Percentiles rank a stretch among this genome's conserved stretches.
Evolutionary conservation across 495 filamentous ascomycete species (phyloP).

Genomic region (Tuber borchii): DNA sequence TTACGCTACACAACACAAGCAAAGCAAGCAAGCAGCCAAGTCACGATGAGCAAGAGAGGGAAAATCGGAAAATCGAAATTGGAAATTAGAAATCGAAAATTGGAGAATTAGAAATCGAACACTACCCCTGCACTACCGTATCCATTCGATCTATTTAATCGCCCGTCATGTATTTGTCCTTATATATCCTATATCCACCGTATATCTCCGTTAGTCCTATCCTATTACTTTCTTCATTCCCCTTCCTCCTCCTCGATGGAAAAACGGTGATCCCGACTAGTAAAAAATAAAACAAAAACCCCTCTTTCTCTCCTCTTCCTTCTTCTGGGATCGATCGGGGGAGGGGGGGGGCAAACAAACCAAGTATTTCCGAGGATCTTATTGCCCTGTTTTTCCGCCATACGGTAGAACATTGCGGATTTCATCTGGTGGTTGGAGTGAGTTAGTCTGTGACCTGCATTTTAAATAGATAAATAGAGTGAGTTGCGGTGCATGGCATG

Average conservation of each 20-base stretch:
- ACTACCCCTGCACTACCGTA: neutral
- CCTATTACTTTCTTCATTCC: neutral
- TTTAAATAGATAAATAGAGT: constrained; percentile 12
- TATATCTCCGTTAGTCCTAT: neutral
- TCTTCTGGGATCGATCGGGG: constrained; percentile 21
- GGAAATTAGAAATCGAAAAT: neutral
- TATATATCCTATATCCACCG: constrained; percentile 40
- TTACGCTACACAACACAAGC: no score
- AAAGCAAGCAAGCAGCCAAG: no score
- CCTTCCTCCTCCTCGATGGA: neutral
- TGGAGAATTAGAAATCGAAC: neutral
- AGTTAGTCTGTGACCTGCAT: neutral
- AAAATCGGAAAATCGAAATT: neutral
- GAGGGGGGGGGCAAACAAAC: constrained; percentile 50
- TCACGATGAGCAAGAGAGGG: neutral
- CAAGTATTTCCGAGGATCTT: constrained; percentile 92
- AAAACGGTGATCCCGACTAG: neutral
- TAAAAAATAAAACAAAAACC: neutral
- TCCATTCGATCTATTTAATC: constrained; percentile 19
- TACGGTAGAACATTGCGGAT: constrained; percentile 86
- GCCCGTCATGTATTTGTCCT: constrained; percentile 43
- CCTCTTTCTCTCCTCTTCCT: no score
- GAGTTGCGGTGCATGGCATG: constrained; percentile 7
- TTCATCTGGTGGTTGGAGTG: constrained; percentile 8
- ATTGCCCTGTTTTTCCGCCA: constrained; percentile 79